phyloP scores from a whole-genome alignment of 306 rosid species.

The Argentina anserina region DNA sequence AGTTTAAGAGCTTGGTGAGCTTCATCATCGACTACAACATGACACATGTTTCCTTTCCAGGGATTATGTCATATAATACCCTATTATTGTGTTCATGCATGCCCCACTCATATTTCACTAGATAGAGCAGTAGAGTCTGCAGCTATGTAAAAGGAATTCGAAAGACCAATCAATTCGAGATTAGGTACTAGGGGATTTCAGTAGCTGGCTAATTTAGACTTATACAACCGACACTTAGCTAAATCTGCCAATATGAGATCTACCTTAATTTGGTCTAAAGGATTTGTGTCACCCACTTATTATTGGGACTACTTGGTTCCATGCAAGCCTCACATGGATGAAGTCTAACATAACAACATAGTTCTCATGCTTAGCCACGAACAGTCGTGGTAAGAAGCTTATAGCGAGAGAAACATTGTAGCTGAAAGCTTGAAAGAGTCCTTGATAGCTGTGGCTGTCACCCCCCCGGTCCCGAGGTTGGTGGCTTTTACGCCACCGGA shows the following conservation, averaged over 20 bases:
- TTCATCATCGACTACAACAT: background rate
- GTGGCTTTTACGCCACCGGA: too few relatives aligned
- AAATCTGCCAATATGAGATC: background rate
- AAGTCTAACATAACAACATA: background rate
- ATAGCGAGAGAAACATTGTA: too few relatives aligned
- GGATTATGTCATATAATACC: background rate
- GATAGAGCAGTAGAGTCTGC: background rate
- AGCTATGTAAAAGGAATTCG: background rate
- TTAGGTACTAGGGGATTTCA: too few relatives aligned
- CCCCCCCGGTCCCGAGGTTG: too few relatives aligned
- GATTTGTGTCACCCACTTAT: background rate
- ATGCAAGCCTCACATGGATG: background rate
- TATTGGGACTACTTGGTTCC: background rate
- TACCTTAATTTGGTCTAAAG: background rate
- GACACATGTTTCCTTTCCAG: background rate
- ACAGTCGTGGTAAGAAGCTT: background rate
- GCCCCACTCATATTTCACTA: background rate
- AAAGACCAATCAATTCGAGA: too few relatives aligned
- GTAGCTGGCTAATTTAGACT: background rate
- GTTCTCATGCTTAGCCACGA: background rate
- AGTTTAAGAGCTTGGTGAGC: background rate
- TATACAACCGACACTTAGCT: background rate
- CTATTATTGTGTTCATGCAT: background rate
- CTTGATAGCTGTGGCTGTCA: too few relatives aligned
- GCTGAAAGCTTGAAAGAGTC: too few relatives aligned